A percentile compares a stretch with the other conserved stretches of the same genome.
These are phyloP conservation scores for Glebionis coronaria DNA, from an alignment of 129 eudicot genomes.

Conservation along the genomic window DNA sequence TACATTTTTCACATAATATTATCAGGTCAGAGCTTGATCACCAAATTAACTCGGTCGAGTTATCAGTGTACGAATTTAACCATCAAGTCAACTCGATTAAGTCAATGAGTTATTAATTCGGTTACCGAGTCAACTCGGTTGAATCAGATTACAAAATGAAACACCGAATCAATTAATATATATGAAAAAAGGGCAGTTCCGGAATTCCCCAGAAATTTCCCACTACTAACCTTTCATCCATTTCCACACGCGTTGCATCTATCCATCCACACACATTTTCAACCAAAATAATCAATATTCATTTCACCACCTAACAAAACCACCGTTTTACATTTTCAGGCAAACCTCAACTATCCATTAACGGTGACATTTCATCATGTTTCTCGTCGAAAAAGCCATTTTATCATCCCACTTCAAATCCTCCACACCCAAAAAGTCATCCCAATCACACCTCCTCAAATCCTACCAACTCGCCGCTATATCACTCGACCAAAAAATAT, in stretches of 20 bases:
- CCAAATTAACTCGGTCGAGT: too few relatives aligned
- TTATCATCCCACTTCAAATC: constrained; percentile 40
- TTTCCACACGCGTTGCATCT: constrained; percentile 11
- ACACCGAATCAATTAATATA: too few relatives aligned
- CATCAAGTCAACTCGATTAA: too few relatives aligned
- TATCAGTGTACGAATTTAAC: too few relatives aligned
- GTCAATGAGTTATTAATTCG: too few relatives aligned
- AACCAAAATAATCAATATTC: too few relatives aligned
- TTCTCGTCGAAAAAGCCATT: constrained; percentile 35
- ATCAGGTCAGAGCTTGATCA: too few relatives aligned
- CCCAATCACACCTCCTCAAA: constrained; percentile 1
- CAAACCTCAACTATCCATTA: not conserved
- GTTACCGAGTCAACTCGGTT: too few relatives aligned
- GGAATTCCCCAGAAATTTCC: constrained; percentile 21
- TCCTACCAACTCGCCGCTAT: constrained; percentile 32
- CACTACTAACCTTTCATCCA: constrained; percentile 4
- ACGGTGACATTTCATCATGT: too few relatives aligned
- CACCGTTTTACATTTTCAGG: constrained; percentile 25
- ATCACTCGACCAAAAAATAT: constrained; percentile 32
- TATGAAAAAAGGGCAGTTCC: constrained; percentile 1
- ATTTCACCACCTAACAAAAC: constrained; percentile 19
- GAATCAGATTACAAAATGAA: too few relatives aligned
- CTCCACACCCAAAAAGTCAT: constrained; percentile 21
- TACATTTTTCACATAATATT: too few relatives aligned
- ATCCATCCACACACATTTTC: not conserved